Evolutionary conservation across 2,329 filamentous ascomycete genomes (phyloP).

Genomic region (Fusarium oxysporum): DNA sequence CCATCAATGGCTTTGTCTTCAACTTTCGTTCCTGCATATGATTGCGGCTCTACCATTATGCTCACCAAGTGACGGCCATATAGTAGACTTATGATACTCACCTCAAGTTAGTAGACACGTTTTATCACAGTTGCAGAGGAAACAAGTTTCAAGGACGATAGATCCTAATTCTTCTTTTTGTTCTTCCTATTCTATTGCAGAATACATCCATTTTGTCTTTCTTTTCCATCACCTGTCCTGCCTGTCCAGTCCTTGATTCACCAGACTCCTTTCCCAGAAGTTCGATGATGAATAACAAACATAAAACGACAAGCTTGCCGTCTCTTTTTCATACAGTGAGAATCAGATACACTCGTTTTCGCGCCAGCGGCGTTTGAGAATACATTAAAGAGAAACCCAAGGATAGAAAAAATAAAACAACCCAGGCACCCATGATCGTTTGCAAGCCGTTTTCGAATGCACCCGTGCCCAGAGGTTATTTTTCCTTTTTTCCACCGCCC

Average conservation of each 20-base stretch:
- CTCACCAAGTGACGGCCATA: neutral
- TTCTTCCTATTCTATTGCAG: slow-evolving; percentile 35
- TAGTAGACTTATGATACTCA: neutral
- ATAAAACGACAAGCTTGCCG: slow-evolving; percentile 5
- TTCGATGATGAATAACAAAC: slow-evolving; percentile 17
- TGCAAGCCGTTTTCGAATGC: slow-evolving; percentile 27
- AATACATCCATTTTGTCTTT: slow-evolving; percentile 37
- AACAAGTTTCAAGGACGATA: slow-evolving; percentile 13
- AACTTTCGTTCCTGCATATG: neutral
- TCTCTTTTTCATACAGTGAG: slow-evolving; percentile 33
- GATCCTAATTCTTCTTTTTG: slow-evolving; percentile 34
- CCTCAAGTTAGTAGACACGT: neutral
- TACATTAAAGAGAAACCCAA: slow-evolving; percentile 27
- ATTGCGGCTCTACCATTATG: neutral
- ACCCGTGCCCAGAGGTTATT: slow-evolving; percentile 24
- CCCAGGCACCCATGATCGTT: slow-evolving; percentile 11
- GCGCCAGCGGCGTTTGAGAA: slow-evolving; percentile 15
- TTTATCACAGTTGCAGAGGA: neutral
- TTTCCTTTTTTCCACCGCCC: slow-evolving; percentile 24
- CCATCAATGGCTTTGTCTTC: neutral
- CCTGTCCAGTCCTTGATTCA: slow-evolving; percentile 11
- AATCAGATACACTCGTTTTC: slow-evolving; percentile 24
- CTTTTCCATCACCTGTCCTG: slow-evolving; percentile 22
- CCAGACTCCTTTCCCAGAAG: slow-evolving; percentile 31
- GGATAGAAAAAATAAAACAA: neutral